Percentiles rank a stretch among this genome's conserved stretches.
These are phyloP conservation scores for Agaricus blazei DNA, from an alignment of 768 basidiomycete genomes.

Conservation along the genomic window DNA sequence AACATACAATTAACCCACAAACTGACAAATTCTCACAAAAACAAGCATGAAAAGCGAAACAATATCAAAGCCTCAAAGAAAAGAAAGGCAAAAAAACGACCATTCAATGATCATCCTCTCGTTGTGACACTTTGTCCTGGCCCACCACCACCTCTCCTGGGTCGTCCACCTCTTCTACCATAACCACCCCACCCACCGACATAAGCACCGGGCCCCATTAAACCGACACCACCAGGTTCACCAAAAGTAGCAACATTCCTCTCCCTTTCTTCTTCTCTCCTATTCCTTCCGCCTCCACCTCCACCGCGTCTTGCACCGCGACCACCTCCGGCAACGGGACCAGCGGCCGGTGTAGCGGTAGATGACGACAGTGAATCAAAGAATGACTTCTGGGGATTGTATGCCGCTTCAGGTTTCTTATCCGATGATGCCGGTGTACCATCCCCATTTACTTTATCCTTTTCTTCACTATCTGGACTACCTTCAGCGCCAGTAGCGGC, in stretches of 20 bases:
- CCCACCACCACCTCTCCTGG: constrained; percentile 26
- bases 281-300: constrained; percentile 49
- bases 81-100: neutral
- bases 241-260: constrained; percentile 86
- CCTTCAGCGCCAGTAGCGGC: constrained; percentile 25
- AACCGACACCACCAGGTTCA: constrained; percentile 73
- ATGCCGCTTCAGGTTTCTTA: constrained; percentile 40
- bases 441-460: constrained; percentile 16
- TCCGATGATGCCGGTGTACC: constrained; percentile 24
- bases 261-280: constrained; percentile 80
- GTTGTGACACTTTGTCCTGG: constrained; percentile 13
- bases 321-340: constrained; percentile 20
- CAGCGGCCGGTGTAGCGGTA: constrained; percentile 14
- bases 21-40: too few species aligned
- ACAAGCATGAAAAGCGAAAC: neutral
- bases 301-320: constrained; percentile 35
- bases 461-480: constrained; percentile 8
- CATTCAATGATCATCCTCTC: constrained; percentile 9
- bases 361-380: constrained; percentile 65
- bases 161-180: constrained; percentile 41
- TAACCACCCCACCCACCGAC: constrained; percentile 77
- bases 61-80: neutral
- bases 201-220: constrained; percentile 75
- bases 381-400: constrained; percentile 76
- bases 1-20: too few species aligned